Percentiles rank a stretch among this genome's conserved stretches.
Conservation (phyloP, 495 filamentous ascomycete species). For the Penicillium turbatum region DNA sequence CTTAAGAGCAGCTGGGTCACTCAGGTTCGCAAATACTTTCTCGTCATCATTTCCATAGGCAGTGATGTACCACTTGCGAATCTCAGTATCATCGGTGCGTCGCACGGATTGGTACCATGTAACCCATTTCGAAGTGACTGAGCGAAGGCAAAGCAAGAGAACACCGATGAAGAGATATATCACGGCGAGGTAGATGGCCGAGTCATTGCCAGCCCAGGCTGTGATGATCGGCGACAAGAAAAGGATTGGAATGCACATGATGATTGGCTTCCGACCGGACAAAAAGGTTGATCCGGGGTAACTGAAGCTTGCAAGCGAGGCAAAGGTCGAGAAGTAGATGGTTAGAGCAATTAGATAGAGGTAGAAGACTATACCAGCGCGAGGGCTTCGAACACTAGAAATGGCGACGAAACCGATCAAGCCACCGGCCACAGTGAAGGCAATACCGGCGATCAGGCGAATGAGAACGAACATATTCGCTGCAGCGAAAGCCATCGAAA, state of each 20-base stretch:
- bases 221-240: conserved; percentile 47
- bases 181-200: conserved; percentile 44
- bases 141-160: conserved; percentile 43
- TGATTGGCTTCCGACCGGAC: conserved; percentile 45
- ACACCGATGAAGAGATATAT: conserved; percentile 44
- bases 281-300: conserved; percentile 51
- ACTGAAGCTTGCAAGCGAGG: conserved; percentile 53
- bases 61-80: conserved; percentile 46
- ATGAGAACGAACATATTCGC: conserved; percentile 59
- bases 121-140: conserved; percentile 47
- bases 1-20: conserved; percentile 43
- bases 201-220: conserved; percentile 43
- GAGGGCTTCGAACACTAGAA: conserved; percentile 33
- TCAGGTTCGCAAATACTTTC: conserved; percentile 35
- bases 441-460: conserved; percentile 54
- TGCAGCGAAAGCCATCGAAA: conserved; percentile 56
- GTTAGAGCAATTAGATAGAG: conserved; percentile 47
- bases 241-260: conserved; percentile 43
- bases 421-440: conserved; percentile 46
- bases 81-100: conserved; percentile 45
- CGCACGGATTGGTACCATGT: conserved; percentile 47
- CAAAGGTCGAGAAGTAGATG: conserved; percentile 49
- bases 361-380: conserved; percentile 46
- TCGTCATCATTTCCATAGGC: conserved; percentile 31
- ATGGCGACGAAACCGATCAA: conserved; percentile 49